These are phyloP conservation scores for Cucumis cinereus DNA, from an alignment of 306 rosid species.

Conservation along the genomic window DNA sequence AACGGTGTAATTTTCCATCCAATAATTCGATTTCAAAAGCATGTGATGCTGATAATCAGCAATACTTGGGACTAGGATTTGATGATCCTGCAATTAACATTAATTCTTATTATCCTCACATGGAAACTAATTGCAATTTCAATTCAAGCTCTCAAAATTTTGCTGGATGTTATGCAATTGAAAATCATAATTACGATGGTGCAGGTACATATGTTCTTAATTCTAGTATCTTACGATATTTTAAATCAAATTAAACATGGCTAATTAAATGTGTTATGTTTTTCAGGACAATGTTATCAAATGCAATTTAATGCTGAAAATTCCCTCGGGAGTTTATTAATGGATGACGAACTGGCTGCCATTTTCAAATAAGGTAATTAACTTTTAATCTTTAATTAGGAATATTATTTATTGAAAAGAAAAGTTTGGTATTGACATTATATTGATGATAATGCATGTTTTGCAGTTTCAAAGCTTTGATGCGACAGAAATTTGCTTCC, in stretches of 20 bases:
- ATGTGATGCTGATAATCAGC: not conserved
- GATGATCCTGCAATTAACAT: no score
- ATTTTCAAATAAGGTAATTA: not conserved
- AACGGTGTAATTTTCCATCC: not conserved
- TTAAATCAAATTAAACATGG: not conserved
- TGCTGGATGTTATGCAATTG: not conserved
- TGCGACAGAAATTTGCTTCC: no score
- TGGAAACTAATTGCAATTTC: not conserved
- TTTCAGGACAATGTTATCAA: not conserved
- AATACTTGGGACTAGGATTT: not conserved
- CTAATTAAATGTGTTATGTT: not conserved
- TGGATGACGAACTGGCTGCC: not conserved
- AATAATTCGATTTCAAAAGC: not conserved
- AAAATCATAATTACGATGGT: not conserved
- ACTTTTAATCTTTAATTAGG: not conserved
- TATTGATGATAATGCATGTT: no score
- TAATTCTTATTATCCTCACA: no score
- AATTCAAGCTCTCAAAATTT: not conserved
- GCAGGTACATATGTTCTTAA: not conserved
- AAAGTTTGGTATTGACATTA: no score
- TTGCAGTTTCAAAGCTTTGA: no score
- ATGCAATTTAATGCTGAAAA: not conserved
- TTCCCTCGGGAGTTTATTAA: not conserved
- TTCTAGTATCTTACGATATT: not conserved
- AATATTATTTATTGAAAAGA: no score